phyloP scores from a whole-genome alignment of 2,329 filamentous ascomycete species.

The Hypoxylon sp. region DNA sequence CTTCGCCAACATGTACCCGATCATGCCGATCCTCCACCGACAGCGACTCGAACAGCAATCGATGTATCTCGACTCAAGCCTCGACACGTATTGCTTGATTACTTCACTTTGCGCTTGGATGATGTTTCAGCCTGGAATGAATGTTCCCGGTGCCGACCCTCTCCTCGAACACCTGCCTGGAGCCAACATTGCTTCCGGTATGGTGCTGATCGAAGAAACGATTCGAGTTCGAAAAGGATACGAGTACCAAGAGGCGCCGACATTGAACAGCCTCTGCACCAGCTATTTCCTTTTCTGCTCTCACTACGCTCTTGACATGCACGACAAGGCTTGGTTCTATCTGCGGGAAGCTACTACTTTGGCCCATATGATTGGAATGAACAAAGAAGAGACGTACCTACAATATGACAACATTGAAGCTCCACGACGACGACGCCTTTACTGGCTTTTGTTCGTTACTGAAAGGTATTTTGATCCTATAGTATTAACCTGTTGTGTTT shows the following conservation, averaged over 20 bases:
- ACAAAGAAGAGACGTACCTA: constrained; percentile 74
- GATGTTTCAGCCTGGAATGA: constrained; percentile 78
- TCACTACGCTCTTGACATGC: constrained; percentile 78
- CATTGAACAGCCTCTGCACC: constrained; percentile 74
- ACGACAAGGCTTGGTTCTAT: constrained; percentile 85
- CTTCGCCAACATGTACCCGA: constrained; percentile 76
- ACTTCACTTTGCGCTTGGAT: constrained; percentile 77
- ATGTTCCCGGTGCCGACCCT: constrained; percentile 69
- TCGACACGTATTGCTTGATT: constrained; percentile 75
- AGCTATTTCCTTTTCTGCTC: constrained; percentile 85
- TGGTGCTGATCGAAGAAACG: constrained; percentile 77
- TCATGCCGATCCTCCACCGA: constrained; percentile 74
- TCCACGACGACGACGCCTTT: constrained; percentile 75
- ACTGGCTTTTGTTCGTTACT: constrained; percentile 80
- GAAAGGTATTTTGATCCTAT: constrained; percentile 69
- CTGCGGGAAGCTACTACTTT: constrained; percentile 83
- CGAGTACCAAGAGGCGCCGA: constrained; percentile 71
- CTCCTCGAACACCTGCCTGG: constrained; percentile 70
- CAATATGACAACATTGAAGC: constrained; percentile 72
- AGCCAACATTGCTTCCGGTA: constrained; percentile 74
- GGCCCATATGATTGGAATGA: constrained; percentile 71
- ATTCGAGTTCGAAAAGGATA: constrained; percentile 74
- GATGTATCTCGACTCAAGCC: constrained; percentile 72
- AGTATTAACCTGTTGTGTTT: neutral
- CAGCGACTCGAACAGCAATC: constrained; percentile 70